Evolutionary conservation across 768 basidiomycete species (phyloP).

Genomic region (Astraeus odoratus): DNA sequence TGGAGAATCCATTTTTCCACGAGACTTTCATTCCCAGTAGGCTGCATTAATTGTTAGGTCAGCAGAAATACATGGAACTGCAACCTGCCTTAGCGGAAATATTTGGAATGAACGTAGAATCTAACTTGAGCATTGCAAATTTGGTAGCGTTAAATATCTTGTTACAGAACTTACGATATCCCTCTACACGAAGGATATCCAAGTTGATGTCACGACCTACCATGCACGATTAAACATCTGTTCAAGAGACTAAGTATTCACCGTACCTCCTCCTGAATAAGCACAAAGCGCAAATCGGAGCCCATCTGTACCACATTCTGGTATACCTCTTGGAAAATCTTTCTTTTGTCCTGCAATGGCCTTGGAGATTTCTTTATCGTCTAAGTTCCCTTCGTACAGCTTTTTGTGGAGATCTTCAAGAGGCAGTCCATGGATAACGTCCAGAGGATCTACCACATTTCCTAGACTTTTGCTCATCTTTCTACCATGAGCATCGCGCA

Average conservation of each 20-base stretch:
- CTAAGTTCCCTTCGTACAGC: conserved; percentile 85
- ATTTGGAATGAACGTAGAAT: conserved; percentile 73
- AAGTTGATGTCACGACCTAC: conserved; percentile 94
- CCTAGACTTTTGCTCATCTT: conserved; percentile 99
- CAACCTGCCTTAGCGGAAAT: conserved; percentile 54
- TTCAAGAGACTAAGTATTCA: background rate
- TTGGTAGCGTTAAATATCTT: conserved; percentile 99
- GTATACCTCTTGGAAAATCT: conserved; percentile 97
- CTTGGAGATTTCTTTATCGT: conserved; percentile 86
- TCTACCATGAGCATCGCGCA: conserved; percentile 95
- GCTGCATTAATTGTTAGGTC: conserved; percentile 37
- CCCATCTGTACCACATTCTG: conserved; percentile 97
- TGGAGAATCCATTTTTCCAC: conserved; percentile 95
- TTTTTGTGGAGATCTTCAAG: conserved; percentile 81
- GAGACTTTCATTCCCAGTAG: conserved; percentile 82
- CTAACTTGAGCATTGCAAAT: conserved; percentile 98
- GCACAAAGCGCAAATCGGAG: conserved; percentile 92
- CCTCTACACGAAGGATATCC: conserved; percentile 92
- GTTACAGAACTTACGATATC: conserved; percentile 99
- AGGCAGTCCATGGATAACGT: conserved; percentile 81
- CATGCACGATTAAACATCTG: background rate
- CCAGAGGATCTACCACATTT: conserved; percentile 95
- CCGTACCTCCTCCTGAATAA: conserved; percentile 80
- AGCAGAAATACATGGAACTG: background rate
- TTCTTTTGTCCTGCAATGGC: conserved; percentile 96